These are phyloP conservation scores for Paramecium sexaurelia DNA, from an alignment of 73 alveolate species.

Conservation along the genomic window DNA sequence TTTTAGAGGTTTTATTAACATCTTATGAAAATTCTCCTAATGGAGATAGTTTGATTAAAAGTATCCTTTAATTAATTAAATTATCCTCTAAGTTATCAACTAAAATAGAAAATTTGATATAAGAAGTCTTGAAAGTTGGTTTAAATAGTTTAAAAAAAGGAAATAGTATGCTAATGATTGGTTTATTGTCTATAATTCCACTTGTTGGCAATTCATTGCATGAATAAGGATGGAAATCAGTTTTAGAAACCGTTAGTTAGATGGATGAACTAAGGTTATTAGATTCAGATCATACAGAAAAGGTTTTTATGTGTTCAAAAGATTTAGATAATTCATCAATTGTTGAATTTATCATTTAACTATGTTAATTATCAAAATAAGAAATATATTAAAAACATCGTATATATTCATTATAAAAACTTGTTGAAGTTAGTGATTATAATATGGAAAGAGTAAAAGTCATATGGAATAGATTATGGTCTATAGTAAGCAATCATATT, in stretches of 20 bases:
- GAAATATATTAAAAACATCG: conserved; percentile 78
- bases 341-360: conserved; percentile 71
- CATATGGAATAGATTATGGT: conserved; percentile 84
- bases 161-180: conserved; percentile 26
- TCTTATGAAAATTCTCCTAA: not conserved
- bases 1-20: conserved; percentile 15
- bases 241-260: not conserved
- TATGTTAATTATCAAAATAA: conserved; percentile 77
- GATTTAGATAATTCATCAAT: conserved; percentile 75
- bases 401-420: conserved; percentile 73
- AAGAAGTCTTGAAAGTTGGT: not conserved
- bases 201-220: not conserved
- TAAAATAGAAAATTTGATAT: not conserved
- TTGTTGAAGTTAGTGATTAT: conserved; percentile 86
- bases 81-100: not conserved
- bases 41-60: not conserved
- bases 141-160: not conserved
- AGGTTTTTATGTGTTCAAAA: conserved; percentile 70
- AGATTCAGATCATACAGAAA: conserved; percentile 71
- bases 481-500: conserved; percentile 75
- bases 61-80: not conserved
- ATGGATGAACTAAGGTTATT: conserved; percentile 42
- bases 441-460: conserved; percentile 86
- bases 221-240: conserved; percentile 23
- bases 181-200: conserved; percentile 20